Percentiles rank a stretch among this genome's conserved stretches.
Conservation (phyloP, 495 filamentous ascomycete species). For the Lindgomyces ingoldianus region DNA sequence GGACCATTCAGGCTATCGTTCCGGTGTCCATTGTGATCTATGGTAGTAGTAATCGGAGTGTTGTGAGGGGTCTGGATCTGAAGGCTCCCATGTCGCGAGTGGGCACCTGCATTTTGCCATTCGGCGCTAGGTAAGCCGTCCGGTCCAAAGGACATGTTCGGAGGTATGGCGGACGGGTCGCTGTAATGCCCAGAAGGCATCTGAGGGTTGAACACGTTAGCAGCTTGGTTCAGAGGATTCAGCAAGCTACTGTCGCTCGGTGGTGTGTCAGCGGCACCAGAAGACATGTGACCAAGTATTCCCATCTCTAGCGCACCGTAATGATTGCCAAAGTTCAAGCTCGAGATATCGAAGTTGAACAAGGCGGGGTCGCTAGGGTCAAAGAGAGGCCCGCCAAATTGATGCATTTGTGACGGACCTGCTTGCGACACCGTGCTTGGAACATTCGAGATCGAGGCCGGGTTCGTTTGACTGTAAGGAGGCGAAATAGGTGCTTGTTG, state of each 20-base stretch:
- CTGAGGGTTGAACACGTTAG: constrained; percentile 27
- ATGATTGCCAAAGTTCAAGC: constrained; percentile 91
- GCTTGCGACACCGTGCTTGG: constrained; percentile 46
- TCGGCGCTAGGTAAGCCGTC: constrained; percentile 29
- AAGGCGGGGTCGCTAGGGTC: constrained; percentile 87
- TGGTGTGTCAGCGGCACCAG: constrained; percentile 75
- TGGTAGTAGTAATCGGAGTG: constrained; percentile 23
- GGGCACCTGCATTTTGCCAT: constrained; percentile 35
- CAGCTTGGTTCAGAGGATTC: constrained; percentile 33
- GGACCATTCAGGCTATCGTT: constrained; percentile 47
- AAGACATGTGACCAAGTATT: constrained; percentile 92
- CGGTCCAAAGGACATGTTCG: constrained; percentile 25
- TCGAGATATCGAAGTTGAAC: constrained; percentile 91
- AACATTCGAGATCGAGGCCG: constrained; percentile 46
- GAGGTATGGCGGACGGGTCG: not conserved
- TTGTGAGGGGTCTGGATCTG: constrained; percentile 38
- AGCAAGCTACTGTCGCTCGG: constrained; percentile 58
- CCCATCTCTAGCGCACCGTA: constrained; percentile 92
- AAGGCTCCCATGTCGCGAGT: constrained; percentile 32
- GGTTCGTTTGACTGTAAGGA: constrained; percentile 37
- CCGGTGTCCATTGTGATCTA: constrained; percentile 20
- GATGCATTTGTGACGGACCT: constrained; percentile 38
- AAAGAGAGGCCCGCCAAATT: constrained; percentile 56
- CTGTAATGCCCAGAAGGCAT: constrained; percentile 6
- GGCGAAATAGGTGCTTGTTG: constrained; percentile 41